Evolutionary conservation across 1,139 yeast species (phyloP).

Genomic region (Wickerhamiella pararugosa): DNA sequence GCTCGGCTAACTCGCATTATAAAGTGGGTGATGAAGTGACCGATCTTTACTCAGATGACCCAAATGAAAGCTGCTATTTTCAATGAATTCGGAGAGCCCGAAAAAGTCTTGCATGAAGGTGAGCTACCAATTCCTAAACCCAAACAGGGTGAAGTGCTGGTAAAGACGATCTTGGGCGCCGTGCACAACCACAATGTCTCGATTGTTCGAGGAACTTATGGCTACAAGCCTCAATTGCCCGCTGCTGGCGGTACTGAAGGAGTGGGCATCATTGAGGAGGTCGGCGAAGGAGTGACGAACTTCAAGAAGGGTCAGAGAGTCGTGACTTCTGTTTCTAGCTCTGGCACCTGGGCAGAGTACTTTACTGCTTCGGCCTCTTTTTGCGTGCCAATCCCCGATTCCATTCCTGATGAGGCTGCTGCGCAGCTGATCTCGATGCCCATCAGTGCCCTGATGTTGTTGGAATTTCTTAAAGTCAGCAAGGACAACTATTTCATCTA

Average conservation of each 20-base stretch:
- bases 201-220: constrained; percentile 17
- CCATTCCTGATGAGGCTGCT: constrained; percentile 2
- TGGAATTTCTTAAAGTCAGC: neutral
- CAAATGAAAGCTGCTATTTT: constrained; percentile 1
- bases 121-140: constrained; percentile 21
- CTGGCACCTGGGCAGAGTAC: constrained; percentile 7
- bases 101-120: neutral
- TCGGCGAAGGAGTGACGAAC: constrained; percentile 82
- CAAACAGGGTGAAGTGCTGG: constrained; percentile 30
- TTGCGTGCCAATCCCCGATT: neutral
- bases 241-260: constrained; percentile 96
- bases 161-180: constrained; percentile 25
- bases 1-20: too few relatives aligned
- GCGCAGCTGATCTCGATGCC: constrained; percentile 4
- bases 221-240: constrained; percentile 58
- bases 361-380: neutral
- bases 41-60: too few relatives aligned
- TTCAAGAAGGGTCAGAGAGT: constrained; percentile 87
- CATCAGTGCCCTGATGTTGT: constrained; percentile 1
- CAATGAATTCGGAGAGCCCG: constrained; percentile 1
- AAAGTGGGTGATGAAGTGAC: too few relatives aligned
- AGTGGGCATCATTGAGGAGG: constrained; percentile 84
- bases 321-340: constrained; percentile 22
- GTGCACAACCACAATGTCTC: constrained; percentile 3
- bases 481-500: constrained; percentile 3